These are phyloP conservation scores for Trypanosoma vivax DNA, from an alignment of 208 protist genomes.

Conservation along the genomic window DNA sequence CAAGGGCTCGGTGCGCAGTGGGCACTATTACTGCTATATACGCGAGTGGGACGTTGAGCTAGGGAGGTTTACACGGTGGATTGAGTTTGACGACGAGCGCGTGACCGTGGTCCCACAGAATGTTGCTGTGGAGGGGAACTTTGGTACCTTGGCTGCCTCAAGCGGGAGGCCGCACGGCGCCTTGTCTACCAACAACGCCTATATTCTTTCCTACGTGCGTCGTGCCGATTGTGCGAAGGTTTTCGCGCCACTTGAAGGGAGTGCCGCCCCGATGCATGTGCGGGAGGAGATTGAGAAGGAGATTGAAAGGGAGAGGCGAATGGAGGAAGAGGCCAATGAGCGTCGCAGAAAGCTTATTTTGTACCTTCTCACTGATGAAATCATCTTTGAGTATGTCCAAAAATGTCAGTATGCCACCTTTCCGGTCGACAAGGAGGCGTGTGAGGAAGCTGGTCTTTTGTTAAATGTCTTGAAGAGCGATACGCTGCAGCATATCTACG, in stretches of 20 bases:
- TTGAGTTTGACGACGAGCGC: conserved; percentile 83
- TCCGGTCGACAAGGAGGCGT: conserved; percentile 24
- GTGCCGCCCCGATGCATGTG: conserved; percentile 54
- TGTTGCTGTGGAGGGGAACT: conserved; percentile 64
- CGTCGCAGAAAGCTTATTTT: conserved; percentile 30
- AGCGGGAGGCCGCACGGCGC: conserved; percentile 7
- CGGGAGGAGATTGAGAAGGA: conserved; percentile 44
- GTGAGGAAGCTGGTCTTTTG: conserved; percentile 25
- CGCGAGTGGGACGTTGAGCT: conserved; percentile 53
- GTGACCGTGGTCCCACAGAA: conserved; percentile 52
- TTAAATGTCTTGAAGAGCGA: conserved; percentile 51
- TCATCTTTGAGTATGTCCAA: conserved; percentile 28
- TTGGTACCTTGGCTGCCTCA: conserved; percentile 24
- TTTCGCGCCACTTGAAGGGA: conserved; percentile 45
- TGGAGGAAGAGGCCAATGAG: conserved; percentile 31
- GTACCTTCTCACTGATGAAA: conserved; percentile 50
- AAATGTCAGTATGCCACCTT: conserved; percentile 43
- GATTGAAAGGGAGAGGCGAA: conserved; percentile 49
- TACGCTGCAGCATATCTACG: conserved; percentile 37
- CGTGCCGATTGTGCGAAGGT: conserved; percentile 50
- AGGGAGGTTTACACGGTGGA: conserved; percentile 57
- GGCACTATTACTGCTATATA: conserved; percentile 91
- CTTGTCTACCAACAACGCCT: conserved; percentile 43
- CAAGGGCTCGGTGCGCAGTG: conserved; percentile 75
- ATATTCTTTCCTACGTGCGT: conserved; percentile 81